Conservation (phyloP, 179 eudicot species). For the Sideroxylon spinosum region DNA sequence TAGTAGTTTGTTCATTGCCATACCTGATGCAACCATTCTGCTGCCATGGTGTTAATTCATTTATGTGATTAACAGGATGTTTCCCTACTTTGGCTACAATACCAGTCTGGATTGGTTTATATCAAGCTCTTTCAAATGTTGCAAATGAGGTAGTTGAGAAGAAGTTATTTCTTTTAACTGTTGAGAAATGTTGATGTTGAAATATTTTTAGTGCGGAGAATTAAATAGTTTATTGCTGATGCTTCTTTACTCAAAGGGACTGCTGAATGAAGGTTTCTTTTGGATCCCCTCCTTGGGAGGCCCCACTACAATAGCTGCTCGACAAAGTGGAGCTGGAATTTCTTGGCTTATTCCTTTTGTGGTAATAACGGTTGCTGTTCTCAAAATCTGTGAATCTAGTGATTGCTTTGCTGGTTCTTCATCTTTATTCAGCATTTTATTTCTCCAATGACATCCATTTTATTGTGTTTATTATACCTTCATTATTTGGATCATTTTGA, state of each 20-base stretch:
- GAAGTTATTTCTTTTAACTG: not conserved
- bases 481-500: not conserved
- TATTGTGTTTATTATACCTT: not conserved
- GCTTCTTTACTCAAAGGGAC: conserved; percentile 48
- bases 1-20: not conserved
- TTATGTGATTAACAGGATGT: conserved; percentile 57
- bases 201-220: not conserved
- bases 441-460: conserved; percentile 1
- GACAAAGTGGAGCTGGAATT: conserved; percentile 95
- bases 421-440: conserved; percentile 6
- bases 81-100: conserved; percentile 97
- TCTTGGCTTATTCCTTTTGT: conserved; percentile 99
- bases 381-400: conserved; percentile 7
- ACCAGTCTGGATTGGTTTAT: conserved; percentile 96
- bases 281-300: conserved; percentile 99
- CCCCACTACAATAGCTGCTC: conserved; percentile 95
- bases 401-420: conserved; percentile 16
- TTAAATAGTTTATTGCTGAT: conserved; percentile 14
- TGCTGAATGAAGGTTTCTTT: conserved; percentile 93
- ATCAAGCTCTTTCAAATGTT: conserved; percentile 99
- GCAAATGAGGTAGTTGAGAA: conserved; percentile 79
- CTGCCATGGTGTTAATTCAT: not conserved
- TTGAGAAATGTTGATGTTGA: not conserved
- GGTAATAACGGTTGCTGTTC: conserved; percentile 44
- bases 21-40: not conserved